Base-by-base conservation (phyloP, 306 rosid species). In the Prunus mira region DNA sequence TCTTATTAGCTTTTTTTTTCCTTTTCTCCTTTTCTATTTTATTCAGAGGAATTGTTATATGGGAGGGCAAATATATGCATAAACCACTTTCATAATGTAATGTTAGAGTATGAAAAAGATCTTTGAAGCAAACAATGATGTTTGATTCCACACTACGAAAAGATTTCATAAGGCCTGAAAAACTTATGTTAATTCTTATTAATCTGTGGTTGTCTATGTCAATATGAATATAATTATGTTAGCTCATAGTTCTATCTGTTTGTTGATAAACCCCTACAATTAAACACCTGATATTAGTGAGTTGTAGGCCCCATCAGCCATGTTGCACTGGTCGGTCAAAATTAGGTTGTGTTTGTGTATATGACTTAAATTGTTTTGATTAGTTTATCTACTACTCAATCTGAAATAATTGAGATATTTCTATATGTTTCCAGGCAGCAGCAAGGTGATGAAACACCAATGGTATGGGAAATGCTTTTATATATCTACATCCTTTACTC, bases 381-480 rank as follows among this genome's bases (percentile, higher is more conserved):
- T 17, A 52, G 22, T 52, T 52, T 52, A 18, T 52, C 57, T 52
- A 52, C 57, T 14, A 3, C 4, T 4, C 3, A 47, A 63, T 63
- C 46, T 32, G 14, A 34, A 55, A n/a, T 20, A 34, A 34, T 69
- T 78, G 76, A 63, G 28, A 65, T 63, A 28, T 52, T 25, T 18
- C 43, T 38, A 38, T 67, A 10, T 18, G 11, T 65, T 70, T 88
- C 49, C 89, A 93, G 98, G 86, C 96, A 93, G 83, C 96, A 90
- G 66, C 94, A 93, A 77, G 87, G 98, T 0, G 96, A 90, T 66
- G 98, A 93, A 85, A 93, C 94, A 64, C 98, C 98, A 1, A 89
- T 93, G 98, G 91, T 93, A 69, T 93, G 98, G 98, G 98, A 93
- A 80, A 86, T 93, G 85, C 93, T 93, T 50, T 81, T 93, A 24